Percentiles rank a stretch among this genome's conserved stretches.
Conservation (phyloP, 78 protist species). For the Capsaspora owczarzaki region DNA sequence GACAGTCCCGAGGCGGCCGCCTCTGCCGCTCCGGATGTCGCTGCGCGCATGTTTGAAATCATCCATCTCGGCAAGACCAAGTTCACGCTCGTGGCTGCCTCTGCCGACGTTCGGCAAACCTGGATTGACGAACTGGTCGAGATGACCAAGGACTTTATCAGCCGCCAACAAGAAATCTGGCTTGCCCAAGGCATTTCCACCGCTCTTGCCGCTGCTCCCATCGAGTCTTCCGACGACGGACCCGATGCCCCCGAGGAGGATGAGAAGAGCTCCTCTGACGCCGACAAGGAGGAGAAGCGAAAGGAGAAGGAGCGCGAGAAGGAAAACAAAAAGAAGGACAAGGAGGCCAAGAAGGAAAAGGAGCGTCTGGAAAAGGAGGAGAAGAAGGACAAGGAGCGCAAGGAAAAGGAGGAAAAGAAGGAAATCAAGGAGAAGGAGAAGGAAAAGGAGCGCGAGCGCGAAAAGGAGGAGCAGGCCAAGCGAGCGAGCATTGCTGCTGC, state of each 20-base stretch:
- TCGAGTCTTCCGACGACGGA: neutral
- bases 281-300: neutral
- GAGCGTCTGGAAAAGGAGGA: too few relatives aligned
- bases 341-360: too few relatives aligned
- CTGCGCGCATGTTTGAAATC: neutral
- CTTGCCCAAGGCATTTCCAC: neutral
- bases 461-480: too few relatives aligned
- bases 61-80: neutral
- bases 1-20: neutral
- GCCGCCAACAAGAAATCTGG: neutral
- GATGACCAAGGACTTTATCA: neutral
- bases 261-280: neutral
- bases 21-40: neutral
- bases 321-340: neutral
- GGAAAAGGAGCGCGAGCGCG: too few relatives aligned
- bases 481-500: too few relatives aligned
- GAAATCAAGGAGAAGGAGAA: too few relatives aligned
- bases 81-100: neutral
- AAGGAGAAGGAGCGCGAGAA: neutral
- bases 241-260: neutral
- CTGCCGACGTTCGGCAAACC: neutral
- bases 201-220: neutral
- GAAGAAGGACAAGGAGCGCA: too few relatives aligned
- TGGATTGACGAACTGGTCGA: neutral
- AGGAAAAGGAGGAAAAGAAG: too few relatives aligned